Conservation (phyloP, 208 protist genomes). For the Leishmania lainsoni region DNA sequence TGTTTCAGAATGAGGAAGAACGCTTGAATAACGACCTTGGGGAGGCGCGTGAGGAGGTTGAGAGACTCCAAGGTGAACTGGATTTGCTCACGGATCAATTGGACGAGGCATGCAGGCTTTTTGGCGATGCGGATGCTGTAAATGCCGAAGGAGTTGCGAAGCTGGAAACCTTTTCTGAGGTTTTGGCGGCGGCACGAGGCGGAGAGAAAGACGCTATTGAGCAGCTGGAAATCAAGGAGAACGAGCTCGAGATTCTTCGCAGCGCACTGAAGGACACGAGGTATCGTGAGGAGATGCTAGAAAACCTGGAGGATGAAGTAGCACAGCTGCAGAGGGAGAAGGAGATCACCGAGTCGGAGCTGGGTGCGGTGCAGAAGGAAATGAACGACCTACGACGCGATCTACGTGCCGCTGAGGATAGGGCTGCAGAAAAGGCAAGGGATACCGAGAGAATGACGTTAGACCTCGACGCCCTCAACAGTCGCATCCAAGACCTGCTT, state of each 20-base stretch:
- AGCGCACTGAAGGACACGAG: constrained; percentile 10
- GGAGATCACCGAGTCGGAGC: constrained; percentile 28
- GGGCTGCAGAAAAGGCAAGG: constrained; percentile 8
- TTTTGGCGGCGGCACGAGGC: constrained; percentile 24
- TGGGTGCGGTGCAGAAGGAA: constrained; percentile 29
- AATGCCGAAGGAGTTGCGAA: constrained; percentile 37
- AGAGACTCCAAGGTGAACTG: constrained; percentile 40
- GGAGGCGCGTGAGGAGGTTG: constrained; percentile 25
- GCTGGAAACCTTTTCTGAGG: constrained; percentile 36
- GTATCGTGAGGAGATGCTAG: constrained; percentile 18
- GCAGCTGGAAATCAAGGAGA: constrained; percentile 35
- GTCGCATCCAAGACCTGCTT: constrained; percentile 47
- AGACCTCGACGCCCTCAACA: constrained; percentile 47
- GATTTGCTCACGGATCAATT: constrained; percentile 39
- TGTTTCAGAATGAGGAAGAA: constrained; percentile 31
- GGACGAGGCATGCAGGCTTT: constrained; percentile 39
- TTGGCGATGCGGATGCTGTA: constrained; percentile 27
- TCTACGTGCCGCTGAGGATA: constrained; percentile 25
- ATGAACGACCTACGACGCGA: constrained; percentile 14
- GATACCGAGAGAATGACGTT: constrained; percentile 35
- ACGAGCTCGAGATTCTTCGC: constrained; percentile 33
- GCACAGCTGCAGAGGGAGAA: constrained; percentile 36
- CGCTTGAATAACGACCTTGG: constrained; percentile 30
- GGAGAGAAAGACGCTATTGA: constrained; percentile 33
- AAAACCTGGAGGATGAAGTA: constrained; percentile 19